A percentile compares a stretch with the other conserved stretches of the same genome.
Evolutionary conservation across 495 filamentous ascomycete species (phyloP).

Genomic region (Penicillium parvum): DNA sequence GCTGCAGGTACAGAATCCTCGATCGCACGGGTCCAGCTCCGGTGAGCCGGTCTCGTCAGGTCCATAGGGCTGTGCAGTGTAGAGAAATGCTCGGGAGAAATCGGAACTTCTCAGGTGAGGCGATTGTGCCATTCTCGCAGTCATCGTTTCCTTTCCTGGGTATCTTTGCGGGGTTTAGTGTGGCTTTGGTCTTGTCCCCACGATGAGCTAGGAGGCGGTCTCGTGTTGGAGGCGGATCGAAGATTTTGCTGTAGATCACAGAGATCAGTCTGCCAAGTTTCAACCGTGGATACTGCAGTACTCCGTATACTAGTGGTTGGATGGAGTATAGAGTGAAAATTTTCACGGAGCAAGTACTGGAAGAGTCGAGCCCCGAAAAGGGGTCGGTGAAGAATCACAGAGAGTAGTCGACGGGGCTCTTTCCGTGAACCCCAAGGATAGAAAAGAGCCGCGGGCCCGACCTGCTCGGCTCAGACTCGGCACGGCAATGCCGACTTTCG

Average conservation of each 20-base stretch:
- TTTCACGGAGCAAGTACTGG: slow-evolving; percentile 21
- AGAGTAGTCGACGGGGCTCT: slow-evolving; percentile 5
- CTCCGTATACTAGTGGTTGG: background rate
- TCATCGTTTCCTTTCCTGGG: too few relatives aligned
- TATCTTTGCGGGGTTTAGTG: slow-evolving; percentile 27
- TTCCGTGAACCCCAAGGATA: slow-evolving; percentile 10
- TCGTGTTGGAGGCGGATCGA: too few relatives aligned
- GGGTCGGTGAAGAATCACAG: slow-evolving; percentile 14
- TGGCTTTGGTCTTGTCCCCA: slow-evolving; percentile 12
- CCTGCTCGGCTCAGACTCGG: slow-evolving; percentile 16
- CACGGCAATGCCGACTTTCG: slow-evolving; percentile 22
- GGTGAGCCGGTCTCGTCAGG: too few relatives aligned
- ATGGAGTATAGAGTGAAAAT: slow-evolving; percentile 3
- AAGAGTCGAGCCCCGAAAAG: slow-evolving; percentile 9
- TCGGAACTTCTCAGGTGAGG: slow-evolving; percentile 10
- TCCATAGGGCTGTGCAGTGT: slow-evolving; percentile 14
- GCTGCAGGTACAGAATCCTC: slow-evolving; percentile 23
- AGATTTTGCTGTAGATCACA: too few relatives aligned
- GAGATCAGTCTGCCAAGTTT: too few relatives aligned
- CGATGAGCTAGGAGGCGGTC: slow-evolving; percentile 20
- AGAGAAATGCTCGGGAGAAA: slow-evolving; percentile 14
- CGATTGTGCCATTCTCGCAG: slow-evolving; percentile 17
- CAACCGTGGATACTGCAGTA: too few relatives aligned
- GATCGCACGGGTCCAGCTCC: background rate
- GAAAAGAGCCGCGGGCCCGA: slow-evolving; percentile 16